Conservation (phyloP, 257 asterid species). For the Catharanthus roseus region DNA sequence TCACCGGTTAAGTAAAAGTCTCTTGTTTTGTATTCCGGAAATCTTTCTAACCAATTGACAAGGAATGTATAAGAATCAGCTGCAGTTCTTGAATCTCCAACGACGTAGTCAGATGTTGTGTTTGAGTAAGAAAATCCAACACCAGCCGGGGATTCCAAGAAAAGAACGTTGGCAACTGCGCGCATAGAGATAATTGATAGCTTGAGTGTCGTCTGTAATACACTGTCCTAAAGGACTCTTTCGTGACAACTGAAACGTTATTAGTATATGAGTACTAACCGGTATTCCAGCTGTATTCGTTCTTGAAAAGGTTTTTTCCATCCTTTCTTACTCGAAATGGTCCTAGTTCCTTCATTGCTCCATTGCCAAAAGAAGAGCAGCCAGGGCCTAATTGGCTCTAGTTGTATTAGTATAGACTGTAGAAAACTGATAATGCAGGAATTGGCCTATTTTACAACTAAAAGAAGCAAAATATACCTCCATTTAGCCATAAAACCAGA, state of each 20-base stretch:
- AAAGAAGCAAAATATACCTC: constrained; percentile 26
- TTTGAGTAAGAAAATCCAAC: constrained; percentile 79
- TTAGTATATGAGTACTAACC: no score
- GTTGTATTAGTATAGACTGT: not conserved
- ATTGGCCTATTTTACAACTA: no score
- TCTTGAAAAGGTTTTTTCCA: constrained; percentile 22
- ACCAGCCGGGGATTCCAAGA: constrained; percentile 72
- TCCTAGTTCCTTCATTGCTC: constrained; percentile 31
- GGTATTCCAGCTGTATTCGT: constrained; percentile 26
- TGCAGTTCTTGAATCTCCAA: constrained; percentile 50
- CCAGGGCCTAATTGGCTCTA: constrained; percentile 21
- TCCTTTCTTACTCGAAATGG: constrained; percentile 28
- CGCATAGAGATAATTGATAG: no score
- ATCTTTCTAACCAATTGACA: constrained; percentile 65
- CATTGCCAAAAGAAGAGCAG: constrained; percentile 30
- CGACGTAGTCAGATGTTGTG: constrained; percentile 44
- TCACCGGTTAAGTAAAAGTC: constrained; percentile 59
- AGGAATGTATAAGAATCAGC: constrained; percentile 49
- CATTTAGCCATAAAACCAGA: constrained; percentile 39
- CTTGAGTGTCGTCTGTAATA: no score
- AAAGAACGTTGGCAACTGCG: constrained; percentile 67
- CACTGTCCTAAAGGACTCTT: no score
- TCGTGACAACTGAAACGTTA: no score
- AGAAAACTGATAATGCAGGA: no score
- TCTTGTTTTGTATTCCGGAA: constrained; percentile 54